Evolutionary conservation across 768 basidiomycete genomes (phyloP), one percentile per base, ranked within the genome.

Genomic region (Rhizopogon roseolus): DNA sequence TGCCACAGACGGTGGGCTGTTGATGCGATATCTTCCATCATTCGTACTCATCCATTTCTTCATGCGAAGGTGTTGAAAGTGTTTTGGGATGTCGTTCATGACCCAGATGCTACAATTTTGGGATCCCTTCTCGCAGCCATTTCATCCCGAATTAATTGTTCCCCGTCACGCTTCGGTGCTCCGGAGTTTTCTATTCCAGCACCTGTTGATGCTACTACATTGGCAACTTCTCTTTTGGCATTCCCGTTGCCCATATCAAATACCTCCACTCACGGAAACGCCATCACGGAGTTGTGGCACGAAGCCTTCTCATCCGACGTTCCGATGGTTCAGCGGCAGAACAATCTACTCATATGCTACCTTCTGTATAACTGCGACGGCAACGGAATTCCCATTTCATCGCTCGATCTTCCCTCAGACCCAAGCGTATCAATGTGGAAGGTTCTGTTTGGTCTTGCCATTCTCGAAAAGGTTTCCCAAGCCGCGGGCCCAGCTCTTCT

Each of bases 401-500:
- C 46, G 19, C 34, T 36, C 19, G 46, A 48, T 36, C 37, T 36
- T 48, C 22, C 46, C 37, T 6, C 53, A 49, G 16, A 32, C 37
- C n/a, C 39, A 44, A 29, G 28, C 43, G 13, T 16, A 52, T 49
- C 50, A 19, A 54, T 57, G 16, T 81, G 81, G 81, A 68, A 69
- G 32, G 68, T 72, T 4, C 64, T 79, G 5, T 71, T 77, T 55
- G 68, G 71, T 13, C 61, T 81, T 36, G 71, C 72, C 16, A 66
- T 62, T 13, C 19, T 81, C 43, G 71, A 78, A 32, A 68, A 65
- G 41, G 58, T 64, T 5, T 41, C 67, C 25, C 43, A 50, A 28
- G 54, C 48, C 49, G 49, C 49, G 14, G 25, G 40, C 6, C 25
- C 46, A 11, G 52, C 53, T 27, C 57, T 39, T 16, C 39, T 72